These are phyloP conservation scores for Talaromyces sp. DNA, from an alignment of 2,329 filamentous ascomycete species.

Conservation along the genomic window DNA sequence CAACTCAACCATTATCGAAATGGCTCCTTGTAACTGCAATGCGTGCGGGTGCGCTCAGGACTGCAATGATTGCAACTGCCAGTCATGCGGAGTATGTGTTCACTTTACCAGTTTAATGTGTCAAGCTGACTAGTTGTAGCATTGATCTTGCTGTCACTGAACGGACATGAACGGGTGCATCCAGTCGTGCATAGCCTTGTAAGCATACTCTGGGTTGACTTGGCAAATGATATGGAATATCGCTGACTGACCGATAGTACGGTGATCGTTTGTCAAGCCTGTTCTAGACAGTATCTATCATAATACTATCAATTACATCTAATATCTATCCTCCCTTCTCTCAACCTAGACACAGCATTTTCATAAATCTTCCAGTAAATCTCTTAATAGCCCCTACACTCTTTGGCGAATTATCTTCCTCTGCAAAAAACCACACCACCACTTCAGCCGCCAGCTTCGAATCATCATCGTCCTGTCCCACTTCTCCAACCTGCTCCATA, in stretches of 20 bases:
- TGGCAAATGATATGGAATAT: no score
- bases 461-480: slow-evolving; percentile 25
- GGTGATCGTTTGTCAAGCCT: no score
- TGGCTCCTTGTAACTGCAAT: slow-evolving; percentile 3
- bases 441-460: slow-evolving; percentile 28
- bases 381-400: background rate
- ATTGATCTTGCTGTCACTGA: background rate
- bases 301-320: background rate
- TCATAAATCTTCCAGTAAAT: background rate
- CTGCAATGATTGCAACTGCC: slow-evolving; percentile 1
- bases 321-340: background rate
- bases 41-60: slow-evolving; percentile 1
- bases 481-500: slow-evolving; percentile 19
- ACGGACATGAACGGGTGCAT: background rate
- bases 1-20: background rate
- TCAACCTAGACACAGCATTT: background rate
- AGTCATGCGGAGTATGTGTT: background rate
- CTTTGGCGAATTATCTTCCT: slow-evolving; percentile 8
- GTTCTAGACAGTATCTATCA: background rate
- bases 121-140: background rate
- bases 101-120: background rate
- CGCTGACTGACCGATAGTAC: no score
- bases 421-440: slow-evolving; percentile 28
- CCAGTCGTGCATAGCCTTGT: background rate
- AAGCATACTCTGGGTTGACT: background rate